Base-by-base conservation (phyloP, 768 basidiomycete genomes). In the Macrocybe gigantea region DNA sequence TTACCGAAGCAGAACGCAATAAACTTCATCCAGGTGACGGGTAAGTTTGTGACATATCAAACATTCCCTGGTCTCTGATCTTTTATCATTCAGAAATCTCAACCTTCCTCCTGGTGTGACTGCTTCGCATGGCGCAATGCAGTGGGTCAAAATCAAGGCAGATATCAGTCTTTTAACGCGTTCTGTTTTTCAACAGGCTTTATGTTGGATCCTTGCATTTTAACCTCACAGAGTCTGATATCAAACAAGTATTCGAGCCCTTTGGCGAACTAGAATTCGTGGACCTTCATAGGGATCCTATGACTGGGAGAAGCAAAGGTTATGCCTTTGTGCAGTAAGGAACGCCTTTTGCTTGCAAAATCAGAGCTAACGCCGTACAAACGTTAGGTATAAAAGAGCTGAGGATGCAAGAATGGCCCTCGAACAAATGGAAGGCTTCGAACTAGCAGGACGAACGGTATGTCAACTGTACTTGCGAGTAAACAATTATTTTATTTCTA, bases 371-470 rank as follows among this genome's bases (percentile, higher is more conserved):
- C 33, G 4, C 31, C 4, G 40, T 44, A 14, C 46, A 51, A 38
- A 10, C 36, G 30, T 30, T 49, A 93, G 90, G 64, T 94, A 93
- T 65, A 91, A 90, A 62, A 77, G 91, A 44, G 71, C 80, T n/a
- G 88, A 93, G 62, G 91, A 97, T 62, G 95, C 96, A 22, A 87
- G 88, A 63, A 94, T 94, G 85, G 96, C 96, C 22, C 67, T 99
- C 38, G 93, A 96, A 60, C 92, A 97, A 58, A 99, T 99, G 96
- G 94, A 98, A 73, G 92, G 92, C 30, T 99, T 99, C 61, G 93
- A 96, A 59, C 78, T 99, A 49, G 96, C 96, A 45, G 96, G 96
- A 36, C 83, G 96, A 49, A 88, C 87, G 51, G 93, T 93, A 61
- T 54, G 82, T 68, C 12, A 11, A 4, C 22, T 30, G 13, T 36